Conservation (phyloP, 257 asterid species). For the Penstemon newberryi region DNA sequence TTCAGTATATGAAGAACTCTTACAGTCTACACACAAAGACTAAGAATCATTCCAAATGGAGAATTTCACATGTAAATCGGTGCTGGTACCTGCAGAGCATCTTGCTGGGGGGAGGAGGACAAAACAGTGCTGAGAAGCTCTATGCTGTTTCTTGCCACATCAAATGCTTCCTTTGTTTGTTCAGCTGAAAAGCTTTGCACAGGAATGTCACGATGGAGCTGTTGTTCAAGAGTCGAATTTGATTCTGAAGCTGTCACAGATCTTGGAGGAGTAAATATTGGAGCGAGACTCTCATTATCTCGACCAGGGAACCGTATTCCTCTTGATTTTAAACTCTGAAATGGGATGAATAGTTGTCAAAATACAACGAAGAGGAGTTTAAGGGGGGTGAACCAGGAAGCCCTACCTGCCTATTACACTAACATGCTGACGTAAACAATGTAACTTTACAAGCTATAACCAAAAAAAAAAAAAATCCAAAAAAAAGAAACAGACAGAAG, state of each 20-base stretch:
- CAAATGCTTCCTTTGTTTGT: constrained; percentile 92
- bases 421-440: constrained; percentile 7
- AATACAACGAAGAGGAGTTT: constrained; percentile 9
- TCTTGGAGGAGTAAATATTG: constrained; percentile 90
- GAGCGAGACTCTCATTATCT: constrained; percentile 91
- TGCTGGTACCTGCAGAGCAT: constrained; percentile 74
- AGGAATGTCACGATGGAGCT: constrained; percentile 60
- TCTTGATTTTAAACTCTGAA: constrained; percentile 85
- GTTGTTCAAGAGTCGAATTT: constrained; percentile 50
- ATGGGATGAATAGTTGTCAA: constrained; percentile 16
- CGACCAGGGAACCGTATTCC: constrained; percentile 97
- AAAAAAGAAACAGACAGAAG: neutral
- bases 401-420: neutral
- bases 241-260: constrained; percentile 62
- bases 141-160: constrained; percentile 90
- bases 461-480: neutral
- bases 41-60: constrained; percentile 14
- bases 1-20: constrained; percentile 13
- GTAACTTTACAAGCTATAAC: neutral
- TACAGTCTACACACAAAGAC: neutral
- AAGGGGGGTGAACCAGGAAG: constrained; percentile 5
- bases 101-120: constrained; percentile 96
- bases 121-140: constrained; percentile 92
- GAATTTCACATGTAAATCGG: constrained; percentile 19
- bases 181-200: constrained; percentile 68